phyloP scores from a whole-genome alignment of 2,329 filamentous ascomycete species.

The Monosporascus ibericus region DNA sequence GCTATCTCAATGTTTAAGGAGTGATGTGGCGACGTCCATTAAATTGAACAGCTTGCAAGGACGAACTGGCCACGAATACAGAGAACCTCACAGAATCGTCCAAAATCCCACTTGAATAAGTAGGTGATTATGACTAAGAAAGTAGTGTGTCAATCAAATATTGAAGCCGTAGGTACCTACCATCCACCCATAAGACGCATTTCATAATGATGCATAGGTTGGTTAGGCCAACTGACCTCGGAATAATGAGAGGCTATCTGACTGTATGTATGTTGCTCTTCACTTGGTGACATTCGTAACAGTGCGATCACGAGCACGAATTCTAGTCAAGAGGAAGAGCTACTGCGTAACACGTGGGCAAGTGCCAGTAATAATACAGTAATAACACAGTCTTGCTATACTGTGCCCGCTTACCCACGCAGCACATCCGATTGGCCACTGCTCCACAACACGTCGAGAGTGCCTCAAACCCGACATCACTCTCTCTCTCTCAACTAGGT shows the following conservation, averaged over 20 bases:
- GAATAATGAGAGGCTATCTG: too few relatives aligned
- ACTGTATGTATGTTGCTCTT: too few relatives aligned
- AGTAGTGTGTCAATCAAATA: too few relatives aligned
- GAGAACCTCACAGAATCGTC: conserved; percentile 4
- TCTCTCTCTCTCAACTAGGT: conserved; percentile 2
- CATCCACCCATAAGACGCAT: too few relatives aligned
- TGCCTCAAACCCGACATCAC: conserved; percentile 18
- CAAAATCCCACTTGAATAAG: background rate
- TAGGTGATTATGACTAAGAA: background rate
- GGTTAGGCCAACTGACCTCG: too few relatives aligned
- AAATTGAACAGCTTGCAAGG: conserved; percentile 25
- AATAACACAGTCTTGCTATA: conserved; percentile 5
- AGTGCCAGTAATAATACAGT: background rate
- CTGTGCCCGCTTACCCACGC: conserved; percentile 5
- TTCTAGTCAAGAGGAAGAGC: too few relatives aligned
- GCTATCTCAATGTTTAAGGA: conserved; percentile 5
- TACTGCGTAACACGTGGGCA: too few relatives aligned
- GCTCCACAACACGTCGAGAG: conserved; percentile 10
- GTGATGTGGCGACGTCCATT: conserved; percentile 18
- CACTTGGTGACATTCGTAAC: too few relatives aligned
- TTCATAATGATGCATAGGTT: too few relatives aligned
- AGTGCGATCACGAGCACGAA: too few relatives aligned
- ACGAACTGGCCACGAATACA: conserved; percentile 19
- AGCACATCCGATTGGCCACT: conserved; percentile 16
- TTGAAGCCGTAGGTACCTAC: background rate